Conservation (phyloP, 1,284 basidiomycete species). For the Cystobasidium slooffiae region DNA sequence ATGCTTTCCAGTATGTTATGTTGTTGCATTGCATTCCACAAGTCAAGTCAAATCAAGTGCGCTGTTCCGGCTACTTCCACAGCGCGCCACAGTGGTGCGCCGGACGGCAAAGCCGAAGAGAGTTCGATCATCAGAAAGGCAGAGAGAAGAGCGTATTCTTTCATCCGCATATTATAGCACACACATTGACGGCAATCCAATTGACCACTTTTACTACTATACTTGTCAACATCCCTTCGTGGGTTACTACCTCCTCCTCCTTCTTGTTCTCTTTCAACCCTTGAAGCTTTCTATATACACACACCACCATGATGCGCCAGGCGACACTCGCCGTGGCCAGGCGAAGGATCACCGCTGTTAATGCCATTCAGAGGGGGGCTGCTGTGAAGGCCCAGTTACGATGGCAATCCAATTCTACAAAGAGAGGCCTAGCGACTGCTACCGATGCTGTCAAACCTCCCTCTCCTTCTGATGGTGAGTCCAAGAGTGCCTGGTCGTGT, state of each 20-base stretch:
- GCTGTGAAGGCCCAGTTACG: neutral
- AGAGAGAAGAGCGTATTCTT: no score
- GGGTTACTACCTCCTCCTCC: neutral
- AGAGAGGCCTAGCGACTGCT: constrained; percentile 39
- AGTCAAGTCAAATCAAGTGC: no score
- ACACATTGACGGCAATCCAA: no score
- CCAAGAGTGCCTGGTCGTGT: no score
- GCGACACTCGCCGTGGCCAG: constrained; percentile 24
- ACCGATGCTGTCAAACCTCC: constrained; percentile 40
- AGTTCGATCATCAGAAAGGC: neutral
- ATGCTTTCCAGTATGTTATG: no score
- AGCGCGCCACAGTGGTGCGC: neutral
- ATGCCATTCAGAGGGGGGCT: neutral
- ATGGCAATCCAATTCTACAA: constrained; percentile 12
- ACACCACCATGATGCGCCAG: constrained; percentile 25
- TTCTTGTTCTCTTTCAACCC: neutral
- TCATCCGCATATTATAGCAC: no score
- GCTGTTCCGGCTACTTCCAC: neutral
- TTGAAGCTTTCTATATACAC: neutral
- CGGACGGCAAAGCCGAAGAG: neutral
- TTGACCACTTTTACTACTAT: no score
- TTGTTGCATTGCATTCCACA: neutral
- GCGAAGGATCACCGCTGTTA: constrained; percentile 1
- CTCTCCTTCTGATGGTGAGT: constrained; percentile 25
- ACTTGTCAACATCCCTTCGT: neutral